Percentiles rank a stretch among this genome's conserved stretches.
phyloP scores from a whole-genome alignment of 1,284 basidiomycete genomes.

The Apiotrichum sp. region DNA sequence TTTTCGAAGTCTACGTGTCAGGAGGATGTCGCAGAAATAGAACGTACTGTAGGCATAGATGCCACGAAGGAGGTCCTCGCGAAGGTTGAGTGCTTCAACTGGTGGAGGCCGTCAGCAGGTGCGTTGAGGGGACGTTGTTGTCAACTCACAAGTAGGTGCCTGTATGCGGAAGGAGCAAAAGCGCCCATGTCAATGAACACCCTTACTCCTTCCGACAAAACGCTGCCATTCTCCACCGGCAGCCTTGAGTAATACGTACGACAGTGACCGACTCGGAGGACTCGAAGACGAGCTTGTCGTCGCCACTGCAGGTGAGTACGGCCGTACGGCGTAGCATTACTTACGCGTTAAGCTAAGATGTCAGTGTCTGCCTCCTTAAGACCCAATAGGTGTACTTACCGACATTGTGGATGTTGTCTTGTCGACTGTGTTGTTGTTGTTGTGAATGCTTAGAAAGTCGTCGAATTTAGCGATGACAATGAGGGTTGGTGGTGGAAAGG shows the following conservation, averaged over 20 bases:
- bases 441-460: no score
- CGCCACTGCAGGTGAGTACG: slow-evolving; percentile 30
- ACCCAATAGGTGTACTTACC: slow-evolving; percentile 51
- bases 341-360: slow-evolving; percentile 38
- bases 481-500: slow-evolving; percentile 10
- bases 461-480: no score
- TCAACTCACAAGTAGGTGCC: slow-evolving; percentile 47
- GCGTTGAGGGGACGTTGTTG: slow-evolving; percentile 28
- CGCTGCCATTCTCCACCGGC: slow-evolving; percentile 23
- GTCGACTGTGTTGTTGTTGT: not conserved
- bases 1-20: slow-evolving; percentile 84
- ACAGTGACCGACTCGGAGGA: slow-evolving; percentile 88
- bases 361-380: slow-evolving; percentile 30
- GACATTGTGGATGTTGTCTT: slow-evolving; percentile 55
- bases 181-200: slow-evolving; percentile 41
- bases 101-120: slow-evolving; percentile 50
- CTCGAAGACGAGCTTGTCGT: slow-evolving; percentile 88
- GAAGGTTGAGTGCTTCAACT: slow-evolving; percentile 88
- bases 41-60: slow-evolving; percentile 96
- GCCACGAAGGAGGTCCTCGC: slow-evolving; percentile 91
- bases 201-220: slow-evolving; percentile 41
- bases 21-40: not conserved
- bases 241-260: slow-evolving; percentile 44
- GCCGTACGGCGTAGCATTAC: slow-evolving; percentile 1
- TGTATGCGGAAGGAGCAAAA: slow-evolving; percentile 46